Base-by-base conservation (phyloP, 2,329 filamentous ascomycete species). In the Penicillium carneum region DNA sequence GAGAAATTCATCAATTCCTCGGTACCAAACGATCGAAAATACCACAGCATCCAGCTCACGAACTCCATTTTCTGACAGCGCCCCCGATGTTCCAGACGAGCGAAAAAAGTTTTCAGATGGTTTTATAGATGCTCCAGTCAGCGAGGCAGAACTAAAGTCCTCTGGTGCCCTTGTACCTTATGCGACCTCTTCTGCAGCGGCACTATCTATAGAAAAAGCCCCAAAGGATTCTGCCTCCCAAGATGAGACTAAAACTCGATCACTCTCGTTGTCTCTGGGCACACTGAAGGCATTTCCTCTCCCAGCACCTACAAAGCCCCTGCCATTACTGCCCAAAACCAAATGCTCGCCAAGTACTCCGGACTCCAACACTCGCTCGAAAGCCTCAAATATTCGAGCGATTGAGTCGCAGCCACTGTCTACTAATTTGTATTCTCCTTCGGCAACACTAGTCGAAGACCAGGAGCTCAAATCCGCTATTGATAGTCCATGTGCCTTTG, bases 261-360 rank as follows among this genome's bases (percentile, higher is more conserved):
- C 67, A 11, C 53, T 67, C 4, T 74, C 73, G 0, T 46, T 74
- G 42, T 69, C 71, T 5, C 63, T 71, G 58, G 67, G 67, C 16
- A 66, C 72, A 0, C 66, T 77, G 16, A 65, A 76, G 38, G 66
- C 72, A 14, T 74, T 76, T 39, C 73, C 76, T 63, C 69, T 76
- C 20, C 76, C 76, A 16, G 74, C 76, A 34, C 76, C 76, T 12
- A 73, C 67, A 29, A 70, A 64, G 34, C 74, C 76, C 33, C 57
- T 78, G 4, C 76, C 76, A 51, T 72, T 72, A 4, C 57, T 77
- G 9, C 76, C 76, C 10, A 64, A 71, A 34, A 31, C 63, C 18
- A 57, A 45, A 3, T 42, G 58, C 31, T 52, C 55, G 12, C 53
- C 67, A 20, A 60, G 61, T 31, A 51, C 50, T 38, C 63, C 49